phyloP scores from a whole-genome alignment of 73 alveolate genomes.

The Uronychia setigera region DNA sequence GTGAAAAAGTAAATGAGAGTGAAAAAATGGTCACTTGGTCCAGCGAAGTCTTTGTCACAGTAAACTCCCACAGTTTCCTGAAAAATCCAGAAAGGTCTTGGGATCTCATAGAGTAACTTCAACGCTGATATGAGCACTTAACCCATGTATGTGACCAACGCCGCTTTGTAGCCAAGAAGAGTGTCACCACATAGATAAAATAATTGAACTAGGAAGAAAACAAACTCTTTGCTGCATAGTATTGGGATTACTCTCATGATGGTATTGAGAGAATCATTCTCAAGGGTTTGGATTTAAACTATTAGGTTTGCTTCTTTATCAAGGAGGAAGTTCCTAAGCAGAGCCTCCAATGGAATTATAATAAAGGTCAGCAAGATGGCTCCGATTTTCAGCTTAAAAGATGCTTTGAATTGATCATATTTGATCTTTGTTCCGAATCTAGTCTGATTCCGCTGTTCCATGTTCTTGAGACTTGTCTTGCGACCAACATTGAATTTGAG shows the following conservation, averaged over 20 bases:
- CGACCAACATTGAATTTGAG: not conserved
- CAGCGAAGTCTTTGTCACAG: conserved; percentile 36
- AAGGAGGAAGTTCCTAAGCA: conserved; percentile 13
- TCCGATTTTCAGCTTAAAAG: conserved; percentile 19
- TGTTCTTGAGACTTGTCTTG: conserved; percentile 1
- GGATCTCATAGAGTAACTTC: conserved; percentile 33
- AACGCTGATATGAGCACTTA: conserved; percentile 3
- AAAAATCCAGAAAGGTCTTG: conserved; percentile 40
- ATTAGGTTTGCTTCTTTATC: conserved; percentile 19
- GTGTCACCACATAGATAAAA: conserved; percentile 22
- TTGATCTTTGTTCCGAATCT: conserved; percentile 34
- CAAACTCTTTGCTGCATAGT: conserved; percentile 12
- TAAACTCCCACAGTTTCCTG: conserved; percentile 1
- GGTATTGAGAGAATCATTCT: not conserved
- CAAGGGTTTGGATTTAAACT: conserved; percentile 7
- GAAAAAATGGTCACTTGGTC: conserved; percentile 36
- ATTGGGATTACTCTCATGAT: not conserved
- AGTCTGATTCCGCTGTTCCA: not conserved
- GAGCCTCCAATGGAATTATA: conserved; percentile 36
- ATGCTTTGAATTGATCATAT: conserved; percentile 28
- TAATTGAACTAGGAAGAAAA: conserved; percentile 14
- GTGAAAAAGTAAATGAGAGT: conserved; percentile 26
- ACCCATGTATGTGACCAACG: conserved; percentile 34
- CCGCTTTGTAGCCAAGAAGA: conserved; percentile 31
- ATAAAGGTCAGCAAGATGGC: conserved; percentile 20